Conservation (phyloP, 2,329 filamentous ascomycete genomes). For the Stemphylium beticola region DNA sequence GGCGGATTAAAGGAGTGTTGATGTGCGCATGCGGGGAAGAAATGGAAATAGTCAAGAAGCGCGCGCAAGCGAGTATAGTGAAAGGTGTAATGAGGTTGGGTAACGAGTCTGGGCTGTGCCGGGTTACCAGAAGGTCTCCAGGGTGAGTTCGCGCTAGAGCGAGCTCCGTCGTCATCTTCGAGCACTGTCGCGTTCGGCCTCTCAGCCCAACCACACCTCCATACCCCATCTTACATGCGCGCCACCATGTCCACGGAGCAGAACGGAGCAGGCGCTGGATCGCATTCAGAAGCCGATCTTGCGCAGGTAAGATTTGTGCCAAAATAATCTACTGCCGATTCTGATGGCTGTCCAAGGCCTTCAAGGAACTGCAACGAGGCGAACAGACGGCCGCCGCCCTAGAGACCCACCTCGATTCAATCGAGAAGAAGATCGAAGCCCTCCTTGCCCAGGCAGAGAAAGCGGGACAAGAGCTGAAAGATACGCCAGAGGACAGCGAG, state of each 20-base stretch:
- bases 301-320: constrained; percentile 34
- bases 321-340: background rate
- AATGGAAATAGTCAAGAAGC: constrained; percentile 18
- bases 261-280: constrained; percentile 31
- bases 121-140: constrained; percentile 22
- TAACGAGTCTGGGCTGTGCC: constrained; percentile 29
- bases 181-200: constrained; percentile 13
- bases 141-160: constrained; percentile 35
- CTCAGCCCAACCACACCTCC: constrained; percentile 20
- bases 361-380: constrained; percentile 60
- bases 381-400: constrained; percentile 62
- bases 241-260: constrained; percentile 41
- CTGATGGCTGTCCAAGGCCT: constrained; percentile 50
- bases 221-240: constrained; percentile 15
- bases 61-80: constrained; percentile 25
- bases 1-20: constrained; percentile 19
- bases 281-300: constrained; percentile 42
- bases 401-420: constrained; percentile 60
- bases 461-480: constrained; percentile 42
- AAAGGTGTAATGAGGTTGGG: constrained; percentile 32
- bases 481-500: constrained; percentile 22
- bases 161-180: constrained; percentile 38
- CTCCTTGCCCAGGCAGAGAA: constrained; percentile 57
- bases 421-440: constrained; percentile 63
- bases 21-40: constrained; percentile 30